phyloP scores from a whole-genome alignment of 768 basidiomycete species.

The Trametopsis cervina region DNA sequence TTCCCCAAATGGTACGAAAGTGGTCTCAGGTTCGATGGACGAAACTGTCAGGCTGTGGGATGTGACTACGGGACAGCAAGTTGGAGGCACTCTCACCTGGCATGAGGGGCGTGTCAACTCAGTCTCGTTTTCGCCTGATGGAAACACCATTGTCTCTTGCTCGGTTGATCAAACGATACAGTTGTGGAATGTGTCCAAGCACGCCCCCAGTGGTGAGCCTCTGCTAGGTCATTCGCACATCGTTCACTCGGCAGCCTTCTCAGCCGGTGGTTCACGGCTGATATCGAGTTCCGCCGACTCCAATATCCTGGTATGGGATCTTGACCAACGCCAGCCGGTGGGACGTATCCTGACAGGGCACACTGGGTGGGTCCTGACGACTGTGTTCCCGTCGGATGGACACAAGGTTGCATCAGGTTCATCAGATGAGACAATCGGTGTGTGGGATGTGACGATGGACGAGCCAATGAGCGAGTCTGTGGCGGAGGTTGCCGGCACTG shows the following conservation, averaged over 20 bases:
- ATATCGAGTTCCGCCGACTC: conserved; percentile 18
- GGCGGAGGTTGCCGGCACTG: neutral
- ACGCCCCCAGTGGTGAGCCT: too few species aligned
- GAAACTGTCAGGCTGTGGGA: too few species aligned
- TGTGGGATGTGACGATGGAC: neutral
- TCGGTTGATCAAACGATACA: too few species aligned
- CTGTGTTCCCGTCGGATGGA: conserved; percentile 30
- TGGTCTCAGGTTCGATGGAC: conserved; percentile 15
- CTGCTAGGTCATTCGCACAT: too few species aligned
- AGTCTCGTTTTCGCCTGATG: conserved; percentile 18
- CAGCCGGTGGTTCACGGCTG: conserved; percentile 16
- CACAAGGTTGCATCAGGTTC: neutral
- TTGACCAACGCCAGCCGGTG: conserved; percentile 11
- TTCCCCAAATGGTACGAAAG: conserved; percentile 14
- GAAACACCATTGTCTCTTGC: conserved; percentile 17
- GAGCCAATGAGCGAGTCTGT: too few species aligned
- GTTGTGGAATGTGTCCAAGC: too few species aligned
- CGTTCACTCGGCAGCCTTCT: too few species aligned
- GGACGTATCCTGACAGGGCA: conserved; percentile 13
- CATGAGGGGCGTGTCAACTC: conserved; percentile 18
- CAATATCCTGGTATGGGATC: conserved; percentile 19
- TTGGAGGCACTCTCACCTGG: too few species aligned
- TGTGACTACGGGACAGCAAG: too few species aligned
- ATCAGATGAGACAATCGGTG: neutral
- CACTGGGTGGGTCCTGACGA: conserved; percentile 24